Conservation (phyloP, 2,329 filamentous ascomycete genomes). For the Claviceps digitariae region DNA sequence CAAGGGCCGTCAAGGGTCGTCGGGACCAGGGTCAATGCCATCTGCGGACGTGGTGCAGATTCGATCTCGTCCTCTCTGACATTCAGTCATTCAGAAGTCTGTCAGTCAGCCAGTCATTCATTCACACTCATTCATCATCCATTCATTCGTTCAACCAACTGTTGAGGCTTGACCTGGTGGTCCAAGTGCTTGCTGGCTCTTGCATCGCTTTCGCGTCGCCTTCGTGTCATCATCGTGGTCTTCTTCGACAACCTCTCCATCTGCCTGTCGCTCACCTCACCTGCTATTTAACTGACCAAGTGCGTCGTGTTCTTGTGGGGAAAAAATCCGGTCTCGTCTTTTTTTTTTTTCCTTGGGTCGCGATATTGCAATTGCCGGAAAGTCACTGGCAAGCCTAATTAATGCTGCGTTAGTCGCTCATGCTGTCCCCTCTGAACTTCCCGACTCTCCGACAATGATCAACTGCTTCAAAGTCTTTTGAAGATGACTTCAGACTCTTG, state of each 20-base stretch:
- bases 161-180: not conserved
- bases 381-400: constrained; percentile 1
- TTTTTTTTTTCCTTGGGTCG: not conserved
- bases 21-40: not conserved
- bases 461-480: not conserved
- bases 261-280: no score
- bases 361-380: not conserved
- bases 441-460: not conserved
- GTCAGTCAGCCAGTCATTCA: not conserved
- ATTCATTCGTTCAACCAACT: not conserved
- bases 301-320: not conserved
- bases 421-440: not conserved
- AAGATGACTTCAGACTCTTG: not conserved
- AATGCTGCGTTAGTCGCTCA: constrained; percentile 2
- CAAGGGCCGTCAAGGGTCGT: not conserved
- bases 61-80: not conserved
- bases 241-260: no score
- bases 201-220: not conserved
- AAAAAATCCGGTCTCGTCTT: not conserved
- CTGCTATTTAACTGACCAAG: no score
- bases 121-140: not conserved
- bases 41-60: not conserved
- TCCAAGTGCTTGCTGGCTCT: not conserved
- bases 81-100: not conserved
- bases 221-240: no score